Evolutionary conservation across 2,329 filamentous ascomycete genomes (phyloP).

Genomic region (Fusarium sp.): DNA sequence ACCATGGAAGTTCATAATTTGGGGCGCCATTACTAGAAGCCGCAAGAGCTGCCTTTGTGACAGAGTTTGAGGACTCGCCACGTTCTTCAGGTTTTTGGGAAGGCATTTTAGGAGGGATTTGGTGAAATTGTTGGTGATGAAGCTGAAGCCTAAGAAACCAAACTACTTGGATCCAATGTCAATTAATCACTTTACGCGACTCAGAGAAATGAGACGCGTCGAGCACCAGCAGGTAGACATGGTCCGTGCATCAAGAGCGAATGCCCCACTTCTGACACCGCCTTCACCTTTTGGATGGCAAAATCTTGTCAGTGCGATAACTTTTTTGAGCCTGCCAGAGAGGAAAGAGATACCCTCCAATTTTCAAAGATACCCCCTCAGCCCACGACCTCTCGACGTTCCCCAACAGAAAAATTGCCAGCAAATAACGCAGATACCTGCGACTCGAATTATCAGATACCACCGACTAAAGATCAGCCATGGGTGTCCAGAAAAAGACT

Average conservation of each 20-base stretch:
- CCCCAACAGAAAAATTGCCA: not conserved
- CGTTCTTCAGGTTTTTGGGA: constrained; percentile 60
- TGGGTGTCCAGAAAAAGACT: constrained; percentile 91
- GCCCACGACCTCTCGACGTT: not conserved
- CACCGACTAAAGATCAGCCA: constrained; percentile 51
- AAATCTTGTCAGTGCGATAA: constrained; percentile 43
- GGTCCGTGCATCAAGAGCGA: constrained; percentile 43
- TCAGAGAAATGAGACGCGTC: constrained; percentile 49
- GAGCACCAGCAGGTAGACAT: constrained; percentile 12
- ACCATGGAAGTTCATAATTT: constrained; percentile 85
- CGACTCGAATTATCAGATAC: not conserved
- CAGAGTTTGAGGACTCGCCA: constrained; percentile 71
- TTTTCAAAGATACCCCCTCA: constrained; percentile 8
- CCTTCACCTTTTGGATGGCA: constrained; percentile 43
- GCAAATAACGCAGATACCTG: not conserved
- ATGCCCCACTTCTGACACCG: constrained; percentile 44
- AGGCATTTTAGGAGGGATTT: constrained; percentile 56
- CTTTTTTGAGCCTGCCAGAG: constrained; percentile 41
- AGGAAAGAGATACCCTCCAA: constrained; percentile 22
- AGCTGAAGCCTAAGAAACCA: constrained; percentile 35
- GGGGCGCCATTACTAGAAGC: constrained; percentile 61
- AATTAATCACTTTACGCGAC: constrained; percentile 55
- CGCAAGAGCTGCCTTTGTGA: constrained; percentile 66
- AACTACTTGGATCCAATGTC: not conserved
- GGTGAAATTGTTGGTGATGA: constrained; percentile 20